These are phyloP conservation scores for Salix arbutifolia DNA, from an alignment of 345 rosid genomes.

Conservation along the genomic window DNA sequence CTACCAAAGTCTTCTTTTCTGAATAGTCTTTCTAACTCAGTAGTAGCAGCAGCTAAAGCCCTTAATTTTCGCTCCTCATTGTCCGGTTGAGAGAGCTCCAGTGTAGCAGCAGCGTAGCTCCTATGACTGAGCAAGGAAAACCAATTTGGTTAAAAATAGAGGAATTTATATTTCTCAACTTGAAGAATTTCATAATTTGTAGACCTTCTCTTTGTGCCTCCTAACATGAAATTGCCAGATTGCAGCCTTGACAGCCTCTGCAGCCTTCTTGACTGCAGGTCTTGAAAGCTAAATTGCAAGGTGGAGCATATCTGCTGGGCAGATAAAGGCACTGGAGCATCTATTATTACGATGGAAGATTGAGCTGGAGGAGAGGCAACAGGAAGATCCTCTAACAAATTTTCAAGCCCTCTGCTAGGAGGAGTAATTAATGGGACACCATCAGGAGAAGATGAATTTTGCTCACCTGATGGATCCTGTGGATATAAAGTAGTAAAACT, in stretches of 20 bases:
- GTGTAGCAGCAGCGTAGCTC: constrained; percentile 78
- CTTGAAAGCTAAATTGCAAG: constrained; percentile 67
- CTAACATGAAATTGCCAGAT: constrained; percentile 32
- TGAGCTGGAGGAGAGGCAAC: constrained; percentile 32
- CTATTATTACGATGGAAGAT: constrained; percentile 35
- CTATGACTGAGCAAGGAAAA: constrained; percentile 35
- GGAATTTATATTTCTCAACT: constrained; percentile 5
- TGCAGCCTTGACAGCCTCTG: constrained; percentile 53
- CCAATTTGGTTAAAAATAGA: constrained; percentile 4
- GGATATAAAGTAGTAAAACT: constrained; percentile 13
- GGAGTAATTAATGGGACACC: constrained; percentile 36
- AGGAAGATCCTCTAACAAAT: constrained; percentile 33
- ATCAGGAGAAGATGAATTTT: constrained; percentile 26
- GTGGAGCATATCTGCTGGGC: constrained; percentile 53
- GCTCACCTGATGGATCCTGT: constrained; percentile 37
- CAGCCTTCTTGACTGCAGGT: constrained; percentile 55
- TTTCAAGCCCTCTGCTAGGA: constrained; percentile 23
- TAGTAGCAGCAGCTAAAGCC: constrained; percentile 82
- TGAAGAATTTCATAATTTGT: constrained; percentile 16
- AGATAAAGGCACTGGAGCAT: constrained; percentile 45
- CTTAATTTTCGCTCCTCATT: constrained; percentile 75
- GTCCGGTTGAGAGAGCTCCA: constrained; percentile 75
- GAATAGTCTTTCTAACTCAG: constrained; percentile 85
- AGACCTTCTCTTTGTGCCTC: constrained; percentile 44
- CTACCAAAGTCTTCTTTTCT: constrained; percentile 74